Base-by-base conservation (phyloP, 371 early-diverging fungal species). In the Mucor velutinosus region DNA sequence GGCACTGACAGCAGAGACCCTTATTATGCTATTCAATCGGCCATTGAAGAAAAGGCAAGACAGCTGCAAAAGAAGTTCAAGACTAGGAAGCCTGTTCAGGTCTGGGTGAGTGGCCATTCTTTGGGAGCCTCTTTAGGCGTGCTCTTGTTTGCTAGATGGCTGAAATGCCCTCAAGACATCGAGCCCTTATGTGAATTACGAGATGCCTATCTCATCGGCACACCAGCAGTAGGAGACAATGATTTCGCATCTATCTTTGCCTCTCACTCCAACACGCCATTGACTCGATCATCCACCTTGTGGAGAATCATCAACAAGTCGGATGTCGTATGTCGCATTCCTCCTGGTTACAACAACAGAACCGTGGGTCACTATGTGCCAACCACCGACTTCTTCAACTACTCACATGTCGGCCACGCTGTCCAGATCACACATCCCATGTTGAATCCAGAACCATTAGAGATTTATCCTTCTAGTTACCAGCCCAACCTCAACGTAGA, bases 101-200 rank as follows among this genome's bases (percentile, higher is more conserved):
- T 86, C 3, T 86, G 85, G 84, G 61, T 86, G 7, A 79, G 83
- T 7, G 86, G 86, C 0, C 85, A 86, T 65, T 86, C 85, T 0
- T 63, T 86, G 10, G 85, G 86, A n/a, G 82, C 81, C 10, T 82
- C 84, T 0, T 61, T 86, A 53, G 74, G 78, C 3, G 76, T 81
- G 1, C 60, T 83, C 25, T 68, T 81, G 4, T 81, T 83, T 77
- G 86, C 86, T 0, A 68, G 86, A 14, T 73, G 76, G 30, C 70
- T 84, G 21, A 73, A 81, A 57, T 75, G 77, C 2, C 73, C 84
- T 7, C 72, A 74, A 17, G 69, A 72, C n/a, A 63, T 76, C 0
- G 78, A 73, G 23, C 70, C 77, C 0, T 53, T 64, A 4, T 57
- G 74, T 43, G 33, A 71, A 1, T 47, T 86, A 14, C 65, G 84